These are phyloP conservation scores for Nectriaceae sp. DNA, from an alignment of 2,329 filamentous ascomycete species.

Conservation along the genomic window DNA sequence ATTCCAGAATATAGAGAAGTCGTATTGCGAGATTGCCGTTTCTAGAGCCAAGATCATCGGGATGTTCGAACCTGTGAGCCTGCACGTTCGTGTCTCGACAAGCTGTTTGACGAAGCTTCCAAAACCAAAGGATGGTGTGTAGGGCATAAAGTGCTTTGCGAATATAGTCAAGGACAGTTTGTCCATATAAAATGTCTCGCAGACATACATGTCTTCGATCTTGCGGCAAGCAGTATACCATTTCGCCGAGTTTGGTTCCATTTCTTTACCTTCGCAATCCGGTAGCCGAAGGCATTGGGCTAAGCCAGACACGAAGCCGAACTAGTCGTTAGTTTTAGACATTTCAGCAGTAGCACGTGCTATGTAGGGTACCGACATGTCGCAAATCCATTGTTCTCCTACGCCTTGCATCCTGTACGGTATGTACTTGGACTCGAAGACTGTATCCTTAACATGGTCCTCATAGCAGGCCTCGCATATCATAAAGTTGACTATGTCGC, in stretches of 20 bases:
- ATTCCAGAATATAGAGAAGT: slow-evolving; percentile 30
- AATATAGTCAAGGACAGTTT: slow-evolving; percentile 33
- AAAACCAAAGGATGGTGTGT: slow-evolving; percentile 18
- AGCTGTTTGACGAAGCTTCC: slow-evolving; percentile 25
- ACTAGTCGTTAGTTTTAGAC: slow-evolving; percentile 31
- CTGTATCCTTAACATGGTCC: slow-evolving; percentile 30
- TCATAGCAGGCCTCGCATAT: slow-evolving; percentile 42
- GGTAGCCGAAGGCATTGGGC: slow-evolving; percentile 26
- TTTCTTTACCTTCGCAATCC: slow-evolving; percentile 29
- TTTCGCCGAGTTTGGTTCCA: slow-evolving; percentile 19
- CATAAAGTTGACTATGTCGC: slow-evolving; percentile 35
- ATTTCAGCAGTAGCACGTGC: slow-evolving; percentile 17
- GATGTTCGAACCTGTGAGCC: slow-evolving; percentile 21
- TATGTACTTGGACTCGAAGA: slow-evolving; percentile 34
- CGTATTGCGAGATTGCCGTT: slow-evolving; percentile 22
- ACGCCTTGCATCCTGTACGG: slow-evolving; percentile 24
- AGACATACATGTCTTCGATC: slow-evolving; percentile 31
- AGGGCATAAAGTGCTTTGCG: slow-evolving; percentile 27
- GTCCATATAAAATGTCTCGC: slow-evolving; percentile 39
- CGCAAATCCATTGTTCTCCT: slow-evolving; percentile 36
- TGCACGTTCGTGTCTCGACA: slow-evolving; percentile 25
- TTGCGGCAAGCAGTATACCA: slow-evolving; percentile 30
- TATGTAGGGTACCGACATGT: slow-evolving; percentile 30
- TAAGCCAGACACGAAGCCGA: slow-evolving; percentile 26
- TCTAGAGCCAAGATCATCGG: slow-evolving; percentile 28